These are phyloP conservation scores for Fusarium xylarioides DNA, from an alignment of 2,329 filamentous ascomycete species.

Conservation along the genomic window DNA sequence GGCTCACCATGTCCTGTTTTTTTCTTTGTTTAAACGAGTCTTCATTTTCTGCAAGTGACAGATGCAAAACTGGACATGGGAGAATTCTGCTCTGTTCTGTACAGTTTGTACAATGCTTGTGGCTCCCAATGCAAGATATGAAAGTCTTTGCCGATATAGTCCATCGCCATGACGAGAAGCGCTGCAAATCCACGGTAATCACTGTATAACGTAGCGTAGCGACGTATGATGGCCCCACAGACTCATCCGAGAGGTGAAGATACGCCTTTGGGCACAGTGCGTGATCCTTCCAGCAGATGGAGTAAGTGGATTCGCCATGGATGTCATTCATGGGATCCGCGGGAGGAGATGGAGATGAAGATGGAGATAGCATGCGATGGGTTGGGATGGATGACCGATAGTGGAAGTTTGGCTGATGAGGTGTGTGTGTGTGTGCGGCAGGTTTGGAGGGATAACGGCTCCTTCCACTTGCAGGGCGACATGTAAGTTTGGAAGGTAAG, in stretches of 20 bases:
- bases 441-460: background rate
- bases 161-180: constrained; percentile 11
- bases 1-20: constrained; percentile 1
- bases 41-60: background rate
- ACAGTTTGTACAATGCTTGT: constrained; percentile 1
- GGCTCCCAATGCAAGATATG: background rate
- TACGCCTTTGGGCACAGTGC: constrained; percentile 7
- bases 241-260: background rate
- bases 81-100: background rate
- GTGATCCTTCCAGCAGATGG: constrained; percentile 6
- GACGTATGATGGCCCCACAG: constrained; percentile 20
- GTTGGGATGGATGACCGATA: constrained; percentile 3
- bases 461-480: constrained; percentile 3
- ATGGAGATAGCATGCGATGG: constrained; percentile 14
- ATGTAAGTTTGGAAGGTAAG: background rate
- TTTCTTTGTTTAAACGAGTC: constrained; percentile 11
- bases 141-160: background rate
- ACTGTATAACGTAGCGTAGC: constrained; percentile 4
- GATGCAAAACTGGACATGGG: background rate
- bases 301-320: constrained; percentile 22
- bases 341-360: constrained; percentile 23
- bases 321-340: constrained; percentile 29
- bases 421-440: background rate
- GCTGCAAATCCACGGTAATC: background rate
- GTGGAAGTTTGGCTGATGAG: constrained; percentile 6